Base-by-base conservation (phyloP, 108 stramenopile genomes). In the Schizochytrium sp. region DNA sequence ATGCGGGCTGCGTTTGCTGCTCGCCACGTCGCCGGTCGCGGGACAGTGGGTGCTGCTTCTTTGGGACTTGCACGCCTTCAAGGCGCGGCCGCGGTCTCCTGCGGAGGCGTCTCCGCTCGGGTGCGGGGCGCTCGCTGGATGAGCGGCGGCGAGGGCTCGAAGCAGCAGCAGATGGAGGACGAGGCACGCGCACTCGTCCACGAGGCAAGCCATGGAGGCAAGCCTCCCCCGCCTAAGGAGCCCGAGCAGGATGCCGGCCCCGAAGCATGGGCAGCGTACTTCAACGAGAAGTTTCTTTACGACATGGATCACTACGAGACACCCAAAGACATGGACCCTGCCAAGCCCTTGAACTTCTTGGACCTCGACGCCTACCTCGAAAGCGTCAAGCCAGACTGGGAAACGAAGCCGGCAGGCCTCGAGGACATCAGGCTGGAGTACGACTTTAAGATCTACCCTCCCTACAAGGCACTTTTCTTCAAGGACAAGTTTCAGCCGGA, bases 311-410 rank as follows among this genome's bases (percentile, higher is more conserved):
- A 69, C 64, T 69, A 69, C 15, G 64, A 69, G 64, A 8, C 64
- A 8, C 64, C 64, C 64, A 1, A 69, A 15, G 28, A 15, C 44
- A 38, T 69, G 12, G 15, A 7, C 64, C 12, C 7, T 38, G 64
- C 12, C 12, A 7, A 69, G 5, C 64, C 64, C 64, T 5, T 69
- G 12, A 38, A 12, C 64, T 38, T 28, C 44, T 28, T 13, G 40
- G 64, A 69, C 64, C 40, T 69, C 42, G 64, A 69, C 28, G 64
- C 64, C 28, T 69, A 69, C 15, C 10, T 69, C 42, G 64, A 69
- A 44, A 69, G 64, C 2, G 64, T 69, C 3, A 83, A 55, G 76
- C 76, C 76, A n/a, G 76, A 83, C 28, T 83, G 13, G 38, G 76
- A 83, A 53, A 83, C 50, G 1, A 49, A 55, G 47, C 76, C 76